Percentiles rank a stretch among this genome's conserved stretches.
phyloP scores from a whole-genome alignment of 257 asterid genomes.

The Jacaranda mimosifolia region DNA sequence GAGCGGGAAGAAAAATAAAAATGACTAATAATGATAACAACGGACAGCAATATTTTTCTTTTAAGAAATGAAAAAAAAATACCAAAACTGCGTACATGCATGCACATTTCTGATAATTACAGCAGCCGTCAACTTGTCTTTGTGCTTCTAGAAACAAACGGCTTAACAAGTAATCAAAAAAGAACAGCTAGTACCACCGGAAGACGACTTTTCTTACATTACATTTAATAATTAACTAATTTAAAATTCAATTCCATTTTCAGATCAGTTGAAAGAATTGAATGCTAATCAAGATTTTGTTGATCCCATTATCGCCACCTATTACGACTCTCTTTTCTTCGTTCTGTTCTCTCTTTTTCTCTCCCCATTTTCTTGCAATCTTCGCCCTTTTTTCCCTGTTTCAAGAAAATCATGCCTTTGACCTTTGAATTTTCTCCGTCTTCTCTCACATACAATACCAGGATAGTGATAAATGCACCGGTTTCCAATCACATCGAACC shows the following conservation, averaged over 20 bases:
- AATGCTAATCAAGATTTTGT: conserved; percentile 8
- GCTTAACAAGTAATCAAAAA: conserved; percentile 17
- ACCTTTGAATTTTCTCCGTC: conserved; percentile 57
- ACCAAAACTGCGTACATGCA: background rate
- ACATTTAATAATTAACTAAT: background rate
- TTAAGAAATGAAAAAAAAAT: background rate
- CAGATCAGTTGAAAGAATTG: conserved; percentile 7
- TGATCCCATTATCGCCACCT: conserved; percentile 47
- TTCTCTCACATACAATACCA: conserved; percentile 23
- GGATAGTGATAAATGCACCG: conserved; percentile 38
- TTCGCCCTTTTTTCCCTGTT: conserved; percentile 40
- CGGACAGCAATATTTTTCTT: no score
- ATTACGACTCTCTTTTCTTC: conserved; percentile 44
- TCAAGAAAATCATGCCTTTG: conserved; percentile 48
- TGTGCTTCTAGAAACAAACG: conserved; percentile 40
- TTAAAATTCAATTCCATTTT: background rate
- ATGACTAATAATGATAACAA: no score
- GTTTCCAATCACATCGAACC: conserved; percentile 40
- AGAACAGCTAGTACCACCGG: conserved; percentile 5
- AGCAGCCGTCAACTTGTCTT: conserved; percentile 24
- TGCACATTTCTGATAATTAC: conserved; percentile 2
- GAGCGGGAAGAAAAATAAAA: no score
- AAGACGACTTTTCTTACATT: conserved; percentile 24
- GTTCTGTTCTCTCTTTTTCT: background rate
- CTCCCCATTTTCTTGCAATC: conserved; percentile 59